Evolutionary conservation across 108 stramenopile species (phyloP).

Genomic region (Nitzschia sp.): DNA sequence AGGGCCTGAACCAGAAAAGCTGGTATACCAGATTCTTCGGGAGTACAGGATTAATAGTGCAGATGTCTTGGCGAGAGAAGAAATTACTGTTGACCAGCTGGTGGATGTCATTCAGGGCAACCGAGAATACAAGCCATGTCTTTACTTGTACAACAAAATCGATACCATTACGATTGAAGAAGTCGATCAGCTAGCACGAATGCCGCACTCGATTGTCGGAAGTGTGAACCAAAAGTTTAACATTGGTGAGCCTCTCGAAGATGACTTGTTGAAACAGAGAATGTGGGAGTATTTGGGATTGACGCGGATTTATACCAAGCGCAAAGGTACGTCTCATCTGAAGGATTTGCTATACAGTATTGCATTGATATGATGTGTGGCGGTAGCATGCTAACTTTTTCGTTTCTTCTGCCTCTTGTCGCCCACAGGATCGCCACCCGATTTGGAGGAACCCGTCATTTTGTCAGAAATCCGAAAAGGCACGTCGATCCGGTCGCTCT

Average conservation of each 20-base stretch:
- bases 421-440: slow-evolving; percentile 77
- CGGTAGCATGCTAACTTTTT: not conserved
- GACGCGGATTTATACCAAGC: slow-evolving; percentile 97
- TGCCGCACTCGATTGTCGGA: slow-evolving; percentile 94
- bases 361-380: not conserved
- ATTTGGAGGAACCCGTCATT: slow-evolving; percentile 97
- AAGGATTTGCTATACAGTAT: too few relatives aligned
- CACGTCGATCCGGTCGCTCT: slow-evolving; percentile 74
- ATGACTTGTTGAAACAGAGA: slow-evolving; percentile 77
- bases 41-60: slow-evolving; percentile 96
- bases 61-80: slow-evolving; percentile 94
- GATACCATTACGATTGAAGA: slow-evolving; percentile 98
- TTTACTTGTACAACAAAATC: slow-evolving; percentile 99
- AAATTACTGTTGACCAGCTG: slow-evolving; percentile 94
- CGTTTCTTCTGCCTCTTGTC: not conserved
- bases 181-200: slow-evolving; percentile 94
- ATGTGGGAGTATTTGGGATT: slow-evolving; percentile 98
- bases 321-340: slow-evolving; percentile 85
- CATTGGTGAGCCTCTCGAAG: slow-evolving; percentile 72
- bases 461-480: slow-evolving; percentile 90
- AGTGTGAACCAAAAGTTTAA: slow-evolving; percentile 88
- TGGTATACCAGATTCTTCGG: slow-evolving; percentile 88
- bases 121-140: slow-evolving; percentile 92
- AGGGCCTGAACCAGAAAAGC: slow-evolving; percentile 92
- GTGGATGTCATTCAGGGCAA: slow-evolving; percentile 98